A percentile compares a stretch with the other conserved stretches of the same genome.
Conservation (phyloP, 306 rosid genomes). For the Hippophae gyantsensis region DNA sequence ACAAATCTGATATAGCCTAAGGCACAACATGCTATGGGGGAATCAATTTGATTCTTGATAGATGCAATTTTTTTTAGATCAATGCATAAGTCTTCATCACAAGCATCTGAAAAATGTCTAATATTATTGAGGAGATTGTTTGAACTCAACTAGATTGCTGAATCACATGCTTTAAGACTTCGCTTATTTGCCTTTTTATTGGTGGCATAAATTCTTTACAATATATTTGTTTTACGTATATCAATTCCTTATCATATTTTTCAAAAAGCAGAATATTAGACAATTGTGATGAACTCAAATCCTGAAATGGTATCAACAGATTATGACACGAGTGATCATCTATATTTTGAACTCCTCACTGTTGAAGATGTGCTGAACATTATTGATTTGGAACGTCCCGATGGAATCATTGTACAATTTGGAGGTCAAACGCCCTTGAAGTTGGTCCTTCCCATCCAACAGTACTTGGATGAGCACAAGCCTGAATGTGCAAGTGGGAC, state of each 20-base stretch:
- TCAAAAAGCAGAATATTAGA: constrained; percentile 86
- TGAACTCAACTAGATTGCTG: too few relatives aligned
- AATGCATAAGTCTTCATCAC: not conserved
- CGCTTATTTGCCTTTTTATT: not conserved
- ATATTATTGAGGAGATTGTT: not conserved
- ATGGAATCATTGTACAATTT: constrained; percentile 95
- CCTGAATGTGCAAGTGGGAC: constrained; percentile 57
- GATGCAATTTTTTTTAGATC: not conserved
- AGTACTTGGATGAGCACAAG: constrained; percentile 73
- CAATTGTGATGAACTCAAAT: constrained; percentile 98
- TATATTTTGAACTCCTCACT: constrained; percentile 88
- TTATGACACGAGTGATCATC: constrained; percentile 94
- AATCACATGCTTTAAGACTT: not conserved
- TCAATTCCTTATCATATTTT: constrained; percentile 16
- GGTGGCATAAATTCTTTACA: not conserved
- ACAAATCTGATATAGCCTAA: not conserved
- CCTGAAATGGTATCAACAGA: constrained; percentile 97
- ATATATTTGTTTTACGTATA: not conserved
- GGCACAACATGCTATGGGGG: not conserved
- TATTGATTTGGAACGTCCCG: constrained; percentile 89
- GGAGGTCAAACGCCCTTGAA: constrained; percentile 98
- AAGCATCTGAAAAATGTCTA: not conserved
- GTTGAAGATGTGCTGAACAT: constrained; percentile 79
- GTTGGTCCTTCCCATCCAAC: constrained; percentile 76
- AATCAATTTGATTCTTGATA: constrained; percentile 1